Base-by-base conservation (phyloP, 1,284 basidiomycete genomes). In the Blastosporella zonata region DNA sequence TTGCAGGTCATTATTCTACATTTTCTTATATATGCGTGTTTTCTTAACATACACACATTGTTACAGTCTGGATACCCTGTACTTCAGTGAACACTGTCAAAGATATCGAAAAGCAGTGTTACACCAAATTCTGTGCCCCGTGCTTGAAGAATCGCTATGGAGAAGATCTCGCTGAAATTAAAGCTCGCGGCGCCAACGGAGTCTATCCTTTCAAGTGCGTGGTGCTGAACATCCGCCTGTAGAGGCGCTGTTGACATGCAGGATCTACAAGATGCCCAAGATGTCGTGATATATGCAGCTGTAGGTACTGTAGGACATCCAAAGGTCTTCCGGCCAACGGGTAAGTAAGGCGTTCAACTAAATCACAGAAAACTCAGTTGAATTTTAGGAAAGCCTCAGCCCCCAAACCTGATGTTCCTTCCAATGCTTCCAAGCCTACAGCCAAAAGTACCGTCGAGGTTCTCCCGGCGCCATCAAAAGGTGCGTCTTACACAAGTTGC, bases 91-190 rank as follows among this genome's bases (percentile, higher is more conserved):
- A 46, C 12, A 52, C 43, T 20, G 55, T 50, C 20, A 50, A 46
- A 21, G 56, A 57, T 23, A 55, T 67, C 22, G 61, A 67, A 53
- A 67, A 67, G 47, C 70, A 70, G 15, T 89, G 87, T 64, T 68
- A 59, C 18, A 65, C 68, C 45, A 83, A 78, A 56, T 85, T 82
- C 55, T 90, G 87, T 65, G 73, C 71, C 37, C 54, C 69, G 0
- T 90, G 87, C 56, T 70, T 90, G 52, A 79, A 72, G 64, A 87
- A 84, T 56, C 70, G 81, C 36, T 89, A 87, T 55, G 73, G 72
- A 33, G 69, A 78, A 55, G 72, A 80, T 47, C 60, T 79, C 28
- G 72, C 78, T 25, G 60, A 60, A n/a, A 70, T 83, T 44, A 75
- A 72, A 53, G 56, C 63, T 36, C 58, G 31, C 43, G 39, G 35